Evolutionary conservation across 192 early-diverging fungal genomes (phyloP), one percentile per base, ranked within the genome.

Genomic region (Neocallimastix lanati): DNA sequence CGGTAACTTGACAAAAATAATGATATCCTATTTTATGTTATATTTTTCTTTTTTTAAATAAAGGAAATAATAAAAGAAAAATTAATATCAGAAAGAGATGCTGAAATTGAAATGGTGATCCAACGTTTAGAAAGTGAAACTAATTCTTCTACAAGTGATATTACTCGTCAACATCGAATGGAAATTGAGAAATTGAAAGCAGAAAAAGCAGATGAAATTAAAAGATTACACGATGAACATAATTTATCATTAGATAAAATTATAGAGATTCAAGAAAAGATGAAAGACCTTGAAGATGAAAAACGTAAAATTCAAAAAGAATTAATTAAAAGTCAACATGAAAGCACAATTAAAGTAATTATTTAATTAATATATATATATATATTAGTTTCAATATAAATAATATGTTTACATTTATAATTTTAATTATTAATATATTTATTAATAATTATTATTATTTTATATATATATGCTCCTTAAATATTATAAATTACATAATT

Each of bases 41-140:
- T 6, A 3, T 33, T 33, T 33, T 33, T 33, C 30, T 6, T 33
- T 3, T 3, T 33, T 33, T 33, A 11, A 33, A 6, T 33, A 33
- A 13, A 50, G 40, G 21, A 50, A 50, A 78, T 30, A 76, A 85
- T 90, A 81, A 86, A 87, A 78, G 89, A 88, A 78, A 83, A 81
- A 82, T 82, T 89, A 18, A 79, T 90, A 16, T 40, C 82, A 58
- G 86, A 90, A 78, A 80, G 89, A 9, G 89, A 90, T 81, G 85
- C 85, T 16, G 89, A 90, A 80, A 84, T 90, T 27, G 89, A 90
- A 79, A 82, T 88, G 83, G 83, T 90, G 7, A 84, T 90, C 14
- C 83, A 88, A 81, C 84, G 88, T 67, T 76, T 90, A 18, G 89
- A 90, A 78, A 82, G 81, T 67, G 89, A 90, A 78, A 86, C 88